Evolutionary conservation across 306 rosid genomes (phyloP), one percentile per base, ranked within the genome.

Genomic region (Pachyrhizus erosus): DNA sequence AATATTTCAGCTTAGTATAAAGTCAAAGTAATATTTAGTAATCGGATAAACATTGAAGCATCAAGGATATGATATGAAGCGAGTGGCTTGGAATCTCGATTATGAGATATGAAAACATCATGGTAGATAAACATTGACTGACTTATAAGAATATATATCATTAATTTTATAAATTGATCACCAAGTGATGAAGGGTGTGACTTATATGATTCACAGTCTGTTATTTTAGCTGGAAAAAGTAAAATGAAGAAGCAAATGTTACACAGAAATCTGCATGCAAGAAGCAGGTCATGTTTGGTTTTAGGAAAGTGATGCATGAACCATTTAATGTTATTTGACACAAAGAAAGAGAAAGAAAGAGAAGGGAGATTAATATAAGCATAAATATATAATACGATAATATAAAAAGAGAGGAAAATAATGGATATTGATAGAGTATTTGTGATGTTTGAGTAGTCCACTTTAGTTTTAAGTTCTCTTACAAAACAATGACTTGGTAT

Each of bases 111-210:
- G 29, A 24, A 48, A 71, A 20, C 7, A 42, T 20, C 70, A 66
- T 2, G 58, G 70, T 18, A 62, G 57, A 74, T 80, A 77, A 82
- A 51, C 70, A 42, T 73, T 78, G 61, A 79, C 73, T 54, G 26
- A 39, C 23, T 9, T 42, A 64, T 57, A 68, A n/a, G 0, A n/a
- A 9, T 9, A 18, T n/a, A 9, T 9, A 18, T n/a, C 27, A 17
- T 23, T 11, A 14, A 12, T 45, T 49, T 11, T 49, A 3, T 42
- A 39, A 26, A 31, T 57, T 46, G 20, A 71, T 61, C 18, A 54
- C n/a, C 26, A 55, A 42, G 34, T 20, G 54, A 80, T 45, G 40
- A 67, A 68, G 43, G 42, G 54, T 51, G 23, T 4, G 48, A 18
- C 8, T 66, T 34, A 13, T 34, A 13, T 67, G 55, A 49, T 51